Percentiles rank a stretch among this genome's conserved stretches.
Evolutionary conservation across 192 early-diverging fungal species (phyloP).

Genomic region (Pilaira anomala): DNA sequence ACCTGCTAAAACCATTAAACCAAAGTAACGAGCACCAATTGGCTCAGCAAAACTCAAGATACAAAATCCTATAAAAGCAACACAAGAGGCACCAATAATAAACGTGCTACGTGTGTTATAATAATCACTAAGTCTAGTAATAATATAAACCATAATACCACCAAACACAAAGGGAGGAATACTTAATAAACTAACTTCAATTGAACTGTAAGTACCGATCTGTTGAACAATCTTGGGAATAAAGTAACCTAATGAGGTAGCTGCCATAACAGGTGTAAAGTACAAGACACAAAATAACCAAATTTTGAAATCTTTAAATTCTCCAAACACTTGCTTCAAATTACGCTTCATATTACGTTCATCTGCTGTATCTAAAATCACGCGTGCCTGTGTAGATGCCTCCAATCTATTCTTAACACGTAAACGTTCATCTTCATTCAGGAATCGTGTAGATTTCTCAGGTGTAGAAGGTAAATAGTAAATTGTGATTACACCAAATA

Average conservation of each 20-base stretch:
- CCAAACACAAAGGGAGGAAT: conserved; percentile 37
- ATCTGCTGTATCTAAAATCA: neutral
- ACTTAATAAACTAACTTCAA: conserved; percentile 38
- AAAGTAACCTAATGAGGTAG: conserved; percentile 37
- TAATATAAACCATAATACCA: conserved; percentile 23
- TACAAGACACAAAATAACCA: conserved; percentile 35
- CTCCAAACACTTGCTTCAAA: neutral
- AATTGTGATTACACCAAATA: conserved; percentile 30
- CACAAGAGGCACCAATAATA: conserved; percentile 26
- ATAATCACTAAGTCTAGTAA: conserved; percentile 25
- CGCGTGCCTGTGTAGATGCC: neutral
- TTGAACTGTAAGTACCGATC: conserved; percentile 29
- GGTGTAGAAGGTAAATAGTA: conserved; percentile 32
- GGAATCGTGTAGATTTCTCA: conserved; percentile 19
- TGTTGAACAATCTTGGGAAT: conserved; percentile 34
- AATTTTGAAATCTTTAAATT: conserved; percentile 29
- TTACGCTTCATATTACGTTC: neutral
- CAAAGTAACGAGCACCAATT: conserved; percentile 32
- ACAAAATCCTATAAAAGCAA: conserved; percentile 28
- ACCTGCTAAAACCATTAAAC: conserved; percentile 34
- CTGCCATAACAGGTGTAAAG: conserved; percentile 38
- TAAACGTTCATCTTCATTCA: conserved; percentile 27
- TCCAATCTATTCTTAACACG: conserved; percentile 12
- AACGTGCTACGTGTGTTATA: conserved; percentile 23
- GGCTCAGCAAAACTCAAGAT: conserved; percentile 30